Percentiles rank a stretch among this genome's conserved stretches.
phyloP scores from a whole-genome alignment of 2,329 filamentous ascomycete species.

The Phialocephala sp. region DNA sequence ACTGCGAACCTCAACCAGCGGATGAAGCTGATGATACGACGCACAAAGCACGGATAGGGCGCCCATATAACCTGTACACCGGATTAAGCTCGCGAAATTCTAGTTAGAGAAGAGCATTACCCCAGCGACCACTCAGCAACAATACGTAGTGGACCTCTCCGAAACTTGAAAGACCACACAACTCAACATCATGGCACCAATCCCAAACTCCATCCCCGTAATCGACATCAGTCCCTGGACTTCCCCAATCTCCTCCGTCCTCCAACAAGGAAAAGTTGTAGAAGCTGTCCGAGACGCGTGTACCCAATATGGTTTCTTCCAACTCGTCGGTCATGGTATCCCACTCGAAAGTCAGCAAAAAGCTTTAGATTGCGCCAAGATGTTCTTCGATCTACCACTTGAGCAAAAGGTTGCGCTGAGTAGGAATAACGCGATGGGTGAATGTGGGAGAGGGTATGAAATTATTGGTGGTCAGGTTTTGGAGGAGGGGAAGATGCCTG shows the following conservation, averaged over 20 bases:
- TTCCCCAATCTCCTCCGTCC: background rate
- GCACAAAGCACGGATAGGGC: background rate
- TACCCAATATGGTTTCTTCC: slow-evolving; percentile 56
- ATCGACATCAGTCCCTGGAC: slow-evolving; percentile 26
- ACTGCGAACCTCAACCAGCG: background rate
- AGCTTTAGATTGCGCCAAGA: slow-evolving; percentile 48
- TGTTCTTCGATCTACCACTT: slow-evolving; percentile 53
- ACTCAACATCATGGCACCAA: background rate
- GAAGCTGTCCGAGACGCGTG: slow-evolving; percentile 49
- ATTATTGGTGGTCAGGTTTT: slow-evolving; percentile 50
- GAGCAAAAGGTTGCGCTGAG: slow-evolving; percentile 50
- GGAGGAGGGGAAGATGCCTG: slow-evolving; percentile 45
- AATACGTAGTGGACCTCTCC: too few species aligned
- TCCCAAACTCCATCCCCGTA: slow-evolving; percentile 15
- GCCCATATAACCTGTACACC: background rate
- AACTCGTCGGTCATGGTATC: slow-evolving; percentile 53
- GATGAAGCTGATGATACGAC: too few species aligned
- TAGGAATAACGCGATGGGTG: slow-evolving; percentile 44
- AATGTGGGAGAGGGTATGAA: slow-evolving; percentile 54
- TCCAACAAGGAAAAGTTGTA: slow-evolving; percentile 34
- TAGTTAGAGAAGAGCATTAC: too few species aligned
- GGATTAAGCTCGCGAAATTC: too few species aligned
- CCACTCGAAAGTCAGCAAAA: slow-evolving; percentile 46
- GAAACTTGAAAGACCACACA: too few species aligned
- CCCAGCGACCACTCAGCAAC: too few species aligned